Percentiles rank a stretch among this genome's conserved stretches.
phyloP scores from a whole-genome alignment of 352 stramenopile genomes.

The Globisporangium ultimum region DNA sequence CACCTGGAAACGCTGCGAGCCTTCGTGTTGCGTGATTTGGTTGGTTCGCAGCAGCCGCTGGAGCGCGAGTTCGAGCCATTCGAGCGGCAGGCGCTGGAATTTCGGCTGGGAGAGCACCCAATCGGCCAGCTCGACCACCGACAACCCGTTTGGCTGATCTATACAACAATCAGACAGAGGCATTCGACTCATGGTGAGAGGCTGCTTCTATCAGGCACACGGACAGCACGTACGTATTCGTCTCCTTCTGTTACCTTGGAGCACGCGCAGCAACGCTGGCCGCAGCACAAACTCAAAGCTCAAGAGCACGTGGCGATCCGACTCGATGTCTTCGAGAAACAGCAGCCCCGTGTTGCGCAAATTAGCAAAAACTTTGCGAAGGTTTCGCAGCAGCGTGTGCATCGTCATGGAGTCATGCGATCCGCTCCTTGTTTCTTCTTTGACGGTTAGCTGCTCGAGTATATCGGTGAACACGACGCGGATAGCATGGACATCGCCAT shows the following conservation, averaged over 20 bases:
- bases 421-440: not conserved
- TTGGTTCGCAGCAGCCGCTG: slow-evolving; percentile 23
- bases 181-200: not conserved
- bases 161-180: not conserved
- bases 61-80: slow-evolving; percentile 48
- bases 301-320: slow-evolving; percentile 54
- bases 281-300: slow-evolving; percentile 42
- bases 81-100: slow-evolving; percentile 47
- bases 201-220: not conserved
- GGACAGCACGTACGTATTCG: not conserved
- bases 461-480: slow-evolving; percentile 15
- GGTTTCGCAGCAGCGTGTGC: slow-evolving; percentile 13
- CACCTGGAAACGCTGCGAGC: slow-evolving; percentile 36
- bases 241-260: slow-evolving; percentile 26
- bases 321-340: slow-evolving; percentile 48
- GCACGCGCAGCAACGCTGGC: slow-evolving; percentile 35
- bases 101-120: slow-evolving; percentile 36
- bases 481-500: not conserved
- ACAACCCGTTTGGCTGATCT: slow-evolving; percentile 28
- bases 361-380: slow-evolving; percentile 37
- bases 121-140: slow-evolving; percentile 48
- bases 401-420: not conserved
- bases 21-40: slow-evolving; percentile 25
- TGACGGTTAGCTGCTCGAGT: slow-evolving; percentile 1
- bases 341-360: slow-evolving; percentile 46